Evolutionary conservation across 1,139 yeast species (phyloP).

Genomic region (Lodderomyces metapsilosis): DNA sequence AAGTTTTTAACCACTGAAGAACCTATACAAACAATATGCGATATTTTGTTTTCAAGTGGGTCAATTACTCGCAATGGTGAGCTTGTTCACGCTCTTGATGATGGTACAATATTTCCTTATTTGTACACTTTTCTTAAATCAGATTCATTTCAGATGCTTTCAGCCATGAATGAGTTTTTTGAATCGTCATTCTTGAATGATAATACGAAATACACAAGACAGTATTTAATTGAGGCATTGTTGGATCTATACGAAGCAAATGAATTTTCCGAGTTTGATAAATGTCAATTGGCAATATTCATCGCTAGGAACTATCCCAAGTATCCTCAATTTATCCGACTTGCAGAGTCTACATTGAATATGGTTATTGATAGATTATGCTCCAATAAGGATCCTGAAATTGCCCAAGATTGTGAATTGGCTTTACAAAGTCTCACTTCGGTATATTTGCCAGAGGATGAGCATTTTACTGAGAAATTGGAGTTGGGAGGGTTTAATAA

Average conservation of each 20-base stretch:
- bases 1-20: slow-evolving; percentile 31
- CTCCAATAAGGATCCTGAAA: slow-evolving; percentile 31
- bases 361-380: slow-evolving; percentile 53
- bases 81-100: slow-evolving; percentile 13
- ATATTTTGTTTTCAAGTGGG: slow-evolving; percentile 44
- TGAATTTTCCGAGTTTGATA: slow-evolving; percentile 32
- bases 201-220: slow-evolving; percentile 48
- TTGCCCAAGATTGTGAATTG: slow-evolving; percentile 63
- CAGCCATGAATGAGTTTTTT: slow-evolving; percentile 72
- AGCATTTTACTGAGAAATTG: slow-evolving; percentile 48
- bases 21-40: slow-evolving; percentile 52
- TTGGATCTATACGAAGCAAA: slow-evolving; percentile 49
- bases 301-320: slow-evolving; percentile 76
- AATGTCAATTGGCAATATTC: slow-evolving; percentile 57
- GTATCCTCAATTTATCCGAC: slow-evolving; percentile 70
- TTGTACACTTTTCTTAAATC: slow-evolving; percentile 46
- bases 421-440: slow-evolving; percentile 60
- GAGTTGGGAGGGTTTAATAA: slow-evolving; percentile 52
- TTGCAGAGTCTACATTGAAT: slow-evolving; percentile 58
- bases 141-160: slow-evolving; percentile 57
- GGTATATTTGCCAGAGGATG: slow-evolving; percentile 39
- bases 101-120: slow-evolving; percentile 58
- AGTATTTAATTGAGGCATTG: slow-evolving; percentile 64
- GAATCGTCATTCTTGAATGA: slow-evolving; percentile 68
- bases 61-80: slow-evolving; percentile 13